These are phyloP conservation scores for Botrytis paeoniae DNA, from an alignment of 2,329 filamentous ascomycete species.

Conservation along the genomic window DNA sequence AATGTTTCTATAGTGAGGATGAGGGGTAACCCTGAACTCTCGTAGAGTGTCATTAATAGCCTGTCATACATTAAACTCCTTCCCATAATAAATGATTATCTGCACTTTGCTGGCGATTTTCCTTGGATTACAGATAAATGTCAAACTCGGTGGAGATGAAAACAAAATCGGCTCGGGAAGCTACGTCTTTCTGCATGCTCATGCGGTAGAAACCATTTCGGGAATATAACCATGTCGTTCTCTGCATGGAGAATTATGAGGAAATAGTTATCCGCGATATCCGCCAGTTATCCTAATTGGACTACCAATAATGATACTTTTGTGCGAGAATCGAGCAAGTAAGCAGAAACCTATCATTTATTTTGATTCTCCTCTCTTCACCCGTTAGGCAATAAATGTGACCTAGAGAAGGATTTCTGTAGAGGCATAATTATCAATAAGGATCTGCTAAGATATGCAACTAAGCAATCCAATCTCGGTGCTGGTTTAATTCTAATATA, in stretches of 20 bases:
- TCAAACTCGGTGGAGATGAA: constrained; percentile 14
- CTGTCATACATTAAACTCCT: background rate
- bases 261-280: constrained; percentile 11
- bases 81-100: background rate
- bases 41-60: background rate
- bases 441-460: constrained; percentile 2
- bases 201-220: constrained; percentile 17
- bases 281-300: constrained; percentile 11
- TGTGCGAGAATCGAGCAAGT: background rate
- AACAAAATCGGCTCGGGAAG: constrained; percentile 11
- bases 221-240: constrained; percentile 19
- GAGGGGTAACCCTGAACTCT: constrained; percentile 4
- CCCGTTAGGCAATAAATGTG: background rate
- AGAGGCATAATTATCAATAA: background rate
- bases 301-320: background rate
- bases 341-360: constrained; percentile 7
- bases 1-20: background rate
- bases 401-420: background rate
- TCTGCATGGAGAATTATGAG: constrained; percentile 10
- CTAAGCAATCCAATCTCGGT: background rate
- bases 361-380: background rate
- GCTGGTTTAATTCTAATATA: background rate
- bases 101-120: background rate
- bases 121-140: background rate
- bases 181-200: constrained; percentile 3